Evolutionary conservation across 176 grass and related monocot species (phyloP), one percentile per base, ranked within the genome.

Genomic region (Triticum dicoccoides): DNA sequence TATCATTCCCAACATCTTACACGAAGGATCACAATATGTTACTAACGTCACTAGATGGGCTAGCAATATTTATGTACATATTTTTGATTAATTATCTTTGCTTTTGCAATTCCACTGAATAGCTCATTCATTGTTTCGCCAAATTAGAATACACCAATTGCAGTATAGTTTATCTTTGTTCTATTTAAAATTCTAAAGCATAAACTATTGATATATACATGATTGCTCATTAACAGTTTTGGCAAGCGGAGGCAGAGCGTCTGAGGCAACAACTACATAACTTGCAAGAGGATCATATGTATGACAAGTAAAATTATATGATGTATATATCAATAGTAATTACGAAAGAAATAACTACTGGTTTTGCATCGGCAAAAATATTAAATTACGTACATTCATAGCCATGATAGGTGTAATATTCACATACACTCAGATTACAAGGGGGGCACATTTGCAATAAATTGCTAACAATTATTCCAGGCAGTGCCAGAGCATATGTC

Each of bases 261-360:
- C 89, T 94, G 73, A 89, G 85, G 67, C 92, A 94, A 51, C 89
- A 91, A 94, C 78, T 94, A 52, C 51, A 80, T 65, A 94, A 91
- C 87, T 89, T 91, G 73, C 87, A 94, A 89, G 87, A 91, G 33
- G 66, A 85, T 72, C 82, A 83, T 9, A 74, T 87, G 92, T 94
- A 89, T 78, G 77, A 5, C 2, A 68, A 32, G 12, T 65, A 32
- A 32, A 30, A 18, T 68, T 18, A 68, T 34, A 68, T 34, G 12
- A 67, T 39, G 7, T 39, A 37, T 39, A 9, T 39, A 39, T 39
- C 38, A 39, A 39, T 39, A 39, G 38, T 2, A 39, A 8, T 39
- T 39, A 8, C 1, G 9, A 65, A 64, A 65, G 23, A 65, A 65
- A 65, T 65, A 25, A 0, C 5, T 65, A 15, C 63, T 30, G 11